Conservation (phyloP, 2,329 filamentous ascomycete genomes). For the Mollisia scopiformis region DNA sequence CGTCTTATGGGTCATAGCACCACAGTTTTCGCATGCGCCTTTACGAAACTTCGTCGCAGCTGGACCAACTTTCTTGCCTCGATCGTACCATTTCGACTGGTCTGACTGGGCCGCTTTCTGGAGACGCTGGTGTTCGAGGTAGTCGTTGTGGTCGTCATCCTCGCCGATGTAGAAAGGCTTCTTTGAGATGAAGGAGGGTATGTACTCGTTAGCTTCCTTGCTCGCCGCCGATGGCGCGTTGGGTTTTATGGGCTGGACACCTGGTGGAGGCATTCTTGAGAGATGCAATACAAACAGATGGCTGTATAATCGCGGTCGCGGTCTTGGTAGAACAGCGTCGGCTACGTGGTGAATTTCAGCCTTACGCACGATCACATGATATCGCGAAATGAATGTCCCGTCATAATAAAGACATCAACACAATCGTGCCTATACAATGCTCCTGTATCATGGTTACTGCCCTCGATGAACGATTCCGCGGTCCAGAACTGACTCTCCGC, state of each 20-base stretch:
- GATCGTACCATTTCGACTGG: constrained; percentile 88
- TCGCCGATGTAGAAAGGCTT: constrained; percentile 92
- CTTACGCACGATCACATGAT: neutral
- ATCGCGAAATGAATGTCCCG: neutral
- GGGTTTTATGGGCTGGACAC: constrained; percentile 37
- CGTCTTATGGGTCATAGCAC: constrained; percentile 92
- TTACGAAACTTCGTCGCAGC: constrained; percentile 97
- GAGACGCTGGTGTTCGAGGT: constrained; percentile 92
- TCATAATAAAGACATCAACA: neutral
- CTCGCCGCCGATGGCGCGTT: constrained; percentile 47
- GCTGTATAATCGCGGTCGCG: too few relatives aligned
- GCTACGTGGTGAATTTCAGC: neutral
- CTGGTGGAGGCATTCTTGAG: constrained; percentile 43
- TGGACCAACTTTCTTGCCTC: constrained; percentile 80
- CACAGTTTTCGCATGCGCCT: constrained; percentile 98
- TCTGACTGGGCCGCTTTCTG: constrained; percentile 67
- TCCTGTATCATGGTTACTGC: constrained; percentile 7
- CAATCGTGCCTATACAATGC: neutral
- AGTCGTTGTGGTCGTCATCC: constrained; percentile 79
- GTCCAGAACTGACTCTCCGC: constrained; percentile 5
- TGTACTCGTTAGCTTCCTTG: constrained; percentile 98
- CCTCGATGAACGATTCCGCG: neutral
- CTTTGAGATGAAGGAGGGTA: constrained; percentile 96
- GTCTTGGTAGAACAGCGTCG: neutral
- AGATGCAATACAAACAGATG: neutral